Evolutionary conservation across 2,329 filamentous ascomycete genomes (phyloP).

Genomic region (Penicillium oxalicum): DNA sequence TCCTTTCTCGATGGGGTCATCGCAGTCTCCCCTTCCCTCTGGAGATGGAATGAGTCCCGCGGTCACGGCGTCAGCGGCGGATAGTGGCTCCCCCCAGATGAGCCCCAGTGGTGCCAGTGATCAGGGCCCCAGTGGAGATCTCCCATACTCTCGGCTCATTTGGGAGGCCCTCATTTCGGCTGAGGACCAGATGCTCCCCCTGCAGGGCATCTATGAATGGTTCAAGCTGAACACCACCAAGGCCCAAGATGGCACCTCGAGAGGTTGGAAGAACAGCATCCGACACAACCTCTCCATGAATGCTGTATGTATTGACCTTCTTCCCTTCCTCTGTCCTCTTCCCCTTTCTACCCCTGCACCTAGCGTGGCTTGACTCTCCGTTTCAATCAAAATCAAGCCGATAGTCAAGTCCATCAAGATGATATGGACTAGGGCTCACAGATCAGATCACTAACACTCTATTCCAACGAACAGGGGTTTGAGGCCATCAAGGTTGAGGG

Average conservation of each 20-base stretch:
- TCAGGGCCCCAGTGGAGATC: constrained; percentile 40
- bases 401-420: not conserved
- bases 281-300: constrained; percentile 97
- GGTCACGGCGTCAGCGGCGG: constrained; percentile 2
- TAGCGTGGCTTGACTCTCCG: not conserved
- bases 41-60: constrained; percentile 8
- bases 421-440: too few relatives aligned
- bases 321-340: too few relatives aligned
- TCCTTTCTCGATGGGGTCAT: constrained; percentile 19
- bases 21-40: constrained; percentile 13
- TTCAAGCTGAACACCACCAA: constrained; percentile 77
- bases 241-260: constrained; percentile 52
- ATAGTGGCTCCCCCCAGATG: constrained; percentile 22
- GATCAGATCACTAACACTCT: too few relatives aligned
- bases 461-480: constrained; percentile 27
- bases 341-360: too few relatives aligned
- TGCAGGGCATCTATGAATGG: constrained; percentile 88
- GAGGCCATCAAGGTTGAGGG: constrained; percentile 52
- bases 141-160: constrained; percentile 78
- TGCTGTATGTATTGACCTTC: constrained; percentile 52
- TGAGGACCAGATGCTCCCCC: constrained; percentile 62
- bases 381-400: not conserved
- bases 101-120: constrained; percentile 16
- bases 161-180: constrained; percentile 66
- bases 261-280: constrained; percentile 94